Evolutionary conservation across 2,329 filamentous ascomycete genomes (phyloP).

Genomic region (Cordyceps farinosa): DNA sequence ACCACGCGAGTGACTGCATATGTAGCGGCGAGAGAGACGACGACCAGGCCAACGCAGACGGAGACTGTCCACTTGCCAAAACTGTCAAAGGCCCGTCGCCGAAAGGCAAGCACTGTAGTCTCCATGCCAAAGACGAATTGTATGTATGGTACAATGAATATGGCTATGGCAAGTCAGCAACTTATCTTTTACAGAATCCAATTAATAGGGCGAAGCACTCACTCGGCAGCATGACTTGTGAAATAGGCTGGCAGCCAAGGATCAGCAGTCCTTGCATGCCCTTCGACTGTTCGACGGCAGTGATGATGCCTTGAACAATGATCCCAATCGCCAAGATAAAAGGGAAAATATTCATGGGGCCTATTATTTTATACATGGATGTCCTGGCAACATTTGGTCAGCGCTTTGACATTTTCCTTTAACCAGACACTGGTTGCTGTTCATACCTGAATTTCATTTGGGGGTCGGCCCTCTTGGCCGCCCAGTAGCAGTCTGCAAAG

Average conservation of each 20-base stretch:
- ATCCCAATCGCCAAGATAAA: conserved; percentile 57
- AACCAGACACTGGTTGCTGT: too few species aligned
- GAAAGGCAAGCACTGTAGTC: conserved; percentile 53
- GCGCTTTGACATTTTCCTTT: neutral
- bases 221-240: conserved; percentile 60
- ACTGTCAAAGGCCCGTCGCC: conserved; percentile 52
- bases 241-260: conserved; percentile 49
- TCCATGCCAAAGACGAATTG: conserved; percentile 65
- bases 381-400: conserved; percentile 27
- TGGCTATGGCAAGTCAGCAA: conserved; percentile 39
- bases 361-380: conserved; percentile 42
- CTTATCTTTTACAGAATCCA: too few species aligned
- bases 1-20: conserved; percentile 57
- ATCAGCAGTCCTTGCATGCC: conserved; percentile 51
- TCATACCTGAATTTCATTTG: conserved; percentile 42
- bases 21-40: conserved; percentile 49
- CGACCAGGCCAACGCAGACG: conserved; percentile 52
- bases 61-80: conserved; percentile 58
- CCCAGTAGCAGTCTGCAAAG: conserved; percentile 52
- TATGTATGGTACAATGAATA: conserved; percentile 64
- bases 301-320: conserved; percentile 54
- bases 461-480: conserved; percentile 39
- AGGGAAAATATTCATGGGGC: conserved; percentile 49
- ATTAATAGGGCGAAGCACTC: conserved; percentile 22
- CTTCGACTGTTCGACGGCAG: conserved; percentile 53